Conservation (phyloP, 257 asterid genomes). For the Primulina huaijiensis region DNA sequence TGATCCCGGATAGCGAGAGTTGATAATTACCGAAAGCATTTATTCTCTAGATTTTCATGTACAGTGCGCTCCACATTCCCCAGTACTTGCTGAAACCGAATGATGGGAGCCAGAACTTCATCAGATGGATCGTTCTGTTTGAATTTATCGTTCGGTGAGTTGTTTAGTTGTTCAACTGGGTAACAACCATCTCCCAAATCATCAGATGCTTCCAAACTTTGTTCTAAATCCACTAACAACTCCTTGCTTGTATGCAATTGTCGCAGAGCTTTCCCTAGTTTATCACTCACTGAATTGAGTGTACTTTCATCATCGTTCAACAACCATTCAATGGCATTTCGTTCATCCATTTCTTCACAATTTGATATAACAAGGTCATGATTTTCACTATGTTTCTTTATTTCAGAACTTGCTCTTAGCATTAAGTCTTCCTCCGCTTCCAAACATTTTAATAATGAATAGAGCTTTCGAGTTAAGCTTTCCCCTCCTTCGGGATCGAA, state of each 20-base stretch:
- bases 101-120: conserved; percentile 22
- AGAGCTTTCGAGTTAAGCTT: conserved; percentile 34
- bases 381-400: conserved; percentile 38
- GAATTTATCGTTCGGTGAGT: conserved; percentile 16
- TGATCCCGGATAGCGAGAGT: too few relatives aligned
- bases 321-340: conserved; percentile 46
- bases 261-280: conserved; percentile 45
- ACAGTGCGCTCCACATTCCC: conserved; percentile 39
- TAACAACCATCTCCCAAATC: conserved; percentile 22
- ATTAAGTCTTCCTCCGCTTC: conserved; percentile 47
- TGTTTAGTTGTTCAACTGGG: conserved; percentile 1
- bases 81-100: conserved; percentile 34
- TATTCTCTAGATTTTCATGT: conserved; percentile 36
- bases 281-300: conserved; percentile 43
- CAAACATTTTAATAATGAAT: conserved; percentile 30
- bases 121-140: conserved; percentile 25
- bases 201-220: conserved; percentile 29
- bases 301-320: conserved; percentile 46
- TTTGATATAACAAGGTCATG: conserved; percentile 38
- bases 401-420: conserved; percentile 35
- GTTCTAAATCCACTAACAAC: conserved; percentile 40
- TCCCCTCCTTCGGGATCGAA: conserved; percentile 27
- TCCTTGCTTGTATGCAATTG: conserved; percentile 48
- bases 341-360: conserved; percentile 51
- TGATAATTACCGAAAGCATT: conserved; percentile 45